These are phyloP conservation scores for Durotheca rogersii DNA, from an alignment of 495 filamentous ascomycete genomes.

Conservation along the genomic window DNA sequence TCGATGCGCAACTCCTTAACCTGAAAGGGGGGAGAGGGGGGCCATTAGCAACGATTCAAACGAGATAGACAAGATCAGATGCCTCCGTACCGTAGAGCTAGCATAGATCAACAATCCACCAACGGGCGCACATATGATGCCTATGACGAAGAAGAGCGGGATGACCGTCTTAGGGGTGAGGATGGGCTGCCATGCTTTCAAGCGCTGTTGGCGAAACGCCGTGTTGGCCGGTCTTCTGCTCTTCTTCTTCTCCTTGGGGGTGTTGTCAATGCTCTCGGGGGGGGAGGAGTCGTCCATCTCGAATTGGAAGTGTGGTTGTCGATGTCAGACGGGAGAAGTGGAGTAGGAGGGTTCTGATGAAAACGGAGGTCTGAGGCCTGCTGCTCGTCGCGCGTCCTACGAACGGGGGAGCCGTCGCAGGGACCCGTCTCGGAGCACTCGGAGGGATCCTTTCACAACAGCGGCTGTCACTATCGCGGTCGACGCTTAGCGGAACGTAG, in stretches of 20 bases:
- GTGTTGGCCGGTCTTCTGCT: conserved; percentile 87
- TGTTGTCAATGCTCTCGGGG: conserved; percentile 30
- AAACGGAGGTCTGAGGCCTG: neutral
- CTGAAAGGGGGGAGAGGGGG: conserved; percentile 44
- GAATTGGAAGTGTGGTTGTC: neutral
- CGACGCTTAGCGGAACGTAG: neutral
- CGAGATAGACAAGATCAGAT: neutral
- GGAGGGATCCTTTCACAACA: conserved; percentile 8
- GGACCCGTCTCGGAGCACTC: conserved; percentile 9
- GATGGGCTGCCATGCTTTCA: conserved; percentile 97
- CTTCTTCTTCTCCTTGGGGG: conserved; percentile 71
- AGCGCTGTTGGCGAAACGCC: conserved; percentile 84
- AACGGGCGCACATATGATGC: conserved; percentile 84
- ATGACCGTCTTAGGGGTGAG: conserved; percentile 90
- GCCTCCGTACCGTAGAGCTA: conserved; percentile 62
- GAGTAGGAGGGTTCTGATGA: neutral
- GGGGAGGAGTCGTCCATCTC: conserved; percentile 35
- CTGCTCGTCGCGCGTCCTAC: neutral
- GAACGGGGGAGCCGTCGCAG: too few relatives aligned
- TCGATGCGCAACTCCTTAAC: conserved; percentile 90
- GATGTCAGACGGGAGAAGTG: neutral
- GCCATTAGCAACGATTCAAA: neutral
- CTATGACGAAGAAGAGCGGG: conserved; percentile 83
- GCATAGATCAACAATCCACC: conserved; percentile 83
- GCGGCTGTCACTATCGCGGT: conserved; percentile 8